Evolutionary conservation across 495 filamentous ascomycete species (phyloP), one percentile per base, ranked within the genome.

Genomic region (Glonium stellatum): DNA sequence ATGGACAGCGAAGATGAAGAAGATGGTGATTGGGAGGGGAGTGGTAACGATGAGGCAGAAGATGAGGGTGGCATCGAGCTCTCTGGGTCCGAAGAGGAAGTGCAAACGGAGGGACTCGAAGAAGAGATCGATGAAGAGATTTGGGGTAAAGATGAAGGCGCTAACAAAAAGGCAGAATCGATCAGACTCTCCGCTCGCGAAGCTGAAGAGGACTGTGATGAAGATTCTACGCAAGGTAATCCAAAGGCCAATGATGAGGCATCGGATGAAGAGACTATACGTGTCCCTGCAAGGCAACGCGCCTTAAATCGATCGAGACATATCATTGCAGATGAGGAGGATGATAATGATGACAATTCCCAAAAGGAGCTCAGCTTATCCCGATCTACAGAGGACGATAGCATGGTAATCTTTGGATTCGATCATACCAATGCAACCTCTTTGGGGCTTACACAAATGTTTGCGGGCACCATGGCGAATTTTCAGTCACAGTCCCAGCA

Each of bases 401-500:
- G 51, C 8, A 69, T 72, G 55, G 71, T 69, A 2, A 72, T 72
- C 6, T 76, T 76, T 60, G 69, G 69, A 49, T 74, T 76, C 64
- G 55, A 57, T 8, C 59, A 65, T 9, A 42, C 27, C 10, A 57
- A 23, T 34, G 15, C 58, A n/a, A 51, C 57, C 23, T 55, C 66
- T 9, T n/a, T 95, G 57, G 88, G 90, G 44, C 78, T 96, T 52
- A 96, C 90, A 4, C 92, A 97, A 70, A 89, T 90, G 54, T 97
- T 96, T 70, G 87, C 87, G n/a, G 90, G 88, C 25, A 97, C 92
- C 1, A 86, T 97, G 81, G 88, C 85, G 51, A 82, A 88, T 35
- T 83, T 81, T 47, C 65, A 77, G 25, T 63, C 69, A 46, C 56
- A 68, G 52, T n/a, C 54, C 55, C 51, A 27, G 57, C 18, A 69